A percentile compares a stretch with the other conserved stretches of the same genome.
These are phyloP conservation scores for Volutella citrinella DNA, from an alignment of 2,329 filamentous ascomycete species.

Conservation along the genomic window DNA sequence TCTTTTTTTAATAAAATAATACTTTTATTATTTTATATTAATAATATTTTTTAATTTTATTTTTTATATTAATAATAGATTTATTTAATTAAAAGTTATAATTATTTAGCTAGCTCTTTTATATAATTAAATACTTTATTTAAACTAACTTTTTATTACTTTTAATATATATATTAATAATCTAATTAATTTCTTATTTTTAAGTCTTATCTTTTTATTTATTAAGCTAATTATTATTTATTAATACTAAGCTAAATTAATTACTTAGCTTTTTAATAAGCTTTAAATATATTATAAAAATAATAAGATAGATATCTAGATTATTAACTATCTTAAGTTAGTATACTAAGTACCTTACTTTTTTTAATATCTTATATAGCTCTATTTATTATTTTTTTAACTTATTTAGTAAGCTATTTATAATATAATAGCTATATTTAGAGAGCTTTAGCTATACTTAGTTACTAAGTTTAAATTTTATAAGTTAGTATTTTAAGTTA, in stretches of 20 bases:
- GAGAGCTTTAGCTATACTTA: neutral
- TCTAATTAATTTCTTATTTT: neutral
- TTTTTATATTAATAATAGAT: neutral
- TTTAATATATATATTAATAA: no score
- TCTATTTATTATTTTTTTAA: no score
- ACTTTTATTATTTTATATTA: neutral
- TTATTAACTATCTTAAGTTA: neutral
- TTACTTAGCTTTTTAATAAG: neutral
- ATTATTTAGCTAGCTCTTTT: no score
- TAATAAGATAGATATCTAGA: neutral
- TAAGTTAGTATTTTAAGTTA: neutral
- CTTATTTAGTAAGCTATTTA: conserved; percentile 1
- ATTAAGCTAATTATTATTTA: neutral
- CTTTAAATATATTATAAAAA: neutral
- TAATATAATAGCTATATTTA: conserved; percentile 5
- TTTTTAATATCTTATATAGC: neutral
- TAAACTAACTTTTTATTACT: no score
- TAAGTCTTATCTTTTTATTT: neutral
- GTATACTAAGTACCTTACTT: neutral
- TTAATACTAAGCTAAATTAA: neutral
- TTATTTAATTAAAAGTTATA: no score
- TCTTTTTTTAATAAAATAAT: conserved; percentile 1
- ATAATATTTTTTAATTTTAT: neutral
- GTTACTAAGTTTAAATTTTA: neutral
- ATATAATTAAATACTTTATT: no score